Base-by-base conservation (phyloP, 176 grass and related monocot genomes). In the Pharus latifolius region DNA sequence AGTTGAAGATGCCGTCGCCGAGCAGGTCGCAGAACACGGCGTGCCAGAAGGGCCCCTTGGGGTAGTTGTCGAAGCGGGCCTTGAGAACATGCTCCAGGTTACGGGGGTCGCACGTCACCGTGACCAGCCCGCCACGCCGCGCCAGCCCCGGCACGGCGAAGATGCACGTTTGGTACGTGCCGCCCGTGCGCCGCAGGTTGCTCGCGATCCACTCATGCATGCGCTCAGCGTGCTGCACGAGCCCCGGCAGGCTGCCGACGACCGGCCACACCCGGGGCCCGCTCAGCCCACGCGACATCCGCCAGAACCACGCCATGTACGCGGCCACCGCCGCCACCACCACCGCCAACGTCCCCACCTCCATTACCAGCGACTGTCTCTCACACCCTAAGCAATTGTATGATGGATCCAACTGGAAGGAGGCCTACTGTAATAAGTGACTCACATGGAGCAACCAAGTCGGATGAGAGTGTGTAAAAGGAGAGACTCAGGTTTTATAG, bases 1-100 rank as follows among this genome's bases (percentile, higher is more conserved):
- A 89, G 86, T 96, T 92, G 93, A 96, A 96, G 83, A 96, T 96
- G 77, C 93, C 93, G 77, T 87, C 88, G 73, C 93, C 93, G 17
- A 96, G 85, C 14, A 96, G 81, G 83, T 96, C 93, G 28, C 54
- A 49, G 81, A 96, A 96, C 17, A 96, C 93, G 54, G 80, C 88
- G 74, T 92, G 93, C 86, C 89, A 96, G 65, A 91, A 92, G 47
- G 92, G 92, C 7, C 93, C 93, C 88, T 96, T 92, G 56, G 93
- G 93, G 69, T 96, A 96, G 85, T 96, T 96, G 77, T 96, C 86
- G 74, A 96, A 96, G 32, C 85, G 88, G 1, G 85, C 14, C 85
- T 89, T 96, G 73, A 96, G 88, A 69, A 96, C 80, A 77, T 96
- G 85, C 77, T 96, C 92, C 48, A 92, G 80, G 83, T 96, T 96